phyloP scores from a whole-genome alignment of 345 rosid genomes.

The Melaleuca alternifolia region DNA sequence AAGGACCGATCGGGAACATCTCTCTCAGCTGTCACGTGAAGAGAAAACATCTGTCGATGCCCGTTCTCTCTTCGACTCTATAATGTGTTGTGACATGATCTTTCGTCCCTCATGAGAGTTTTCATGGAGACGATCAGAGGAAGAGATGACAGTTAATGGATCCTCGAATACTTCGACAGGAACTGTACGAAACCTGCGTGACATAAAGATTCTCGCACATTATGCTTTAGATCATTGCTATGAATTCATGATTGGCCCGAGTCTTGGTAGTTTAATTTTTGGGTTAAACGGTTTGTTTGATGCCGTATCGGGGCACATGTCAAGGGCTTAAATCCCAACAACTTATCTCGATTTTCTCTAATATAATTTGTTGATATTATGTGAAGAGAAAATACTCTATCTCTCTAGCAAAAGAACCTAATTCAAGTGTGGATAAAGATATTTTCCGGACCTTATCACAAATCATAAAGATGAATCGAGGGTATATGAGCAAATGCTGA shows the following conservation, averaged over 20 bases:
- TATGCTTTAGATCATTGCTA: neutral
- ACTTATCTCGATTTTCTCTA: neutral
- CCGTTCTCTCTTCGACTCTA: neutral
- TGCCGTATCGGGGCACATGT: neutral
- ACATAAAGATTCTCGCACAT: neutral
- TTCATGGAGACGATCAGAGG: neutral
- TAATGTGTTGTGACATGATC: neutral
- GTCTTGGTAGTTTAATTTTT: neutral
- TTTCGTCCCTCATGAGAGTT: neutral
- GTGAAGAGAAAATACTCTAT: neutral
- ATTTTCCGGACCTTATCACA: too few relatives aligned
- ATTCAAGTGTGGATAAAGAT: neutral
- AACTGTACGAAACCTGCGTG: neutral
- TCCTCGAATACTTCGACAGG: neutral
- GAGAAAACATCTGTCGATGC: neutral
- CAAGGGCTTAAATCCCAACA: neutral
- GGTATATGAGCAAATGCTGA: neutral
- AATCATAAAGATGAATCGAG: neutral
- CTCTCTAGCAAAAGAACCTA: neutral
- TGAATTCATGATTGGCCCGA: neutral
- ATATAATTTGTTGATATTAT: neutral
- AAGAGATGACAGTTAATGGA: neutral
- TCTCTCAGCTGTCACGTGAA: neutral
- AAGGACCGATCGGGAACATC: neutral
- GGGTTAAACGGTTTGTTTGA: fast-evolving